Percentiles rank a stretch among this genome's conserved stretches.
phyloP scores from a whole-genome alignment of 192 early-diverging fungal genomes.

The Spinellus fusiger region DNA sequence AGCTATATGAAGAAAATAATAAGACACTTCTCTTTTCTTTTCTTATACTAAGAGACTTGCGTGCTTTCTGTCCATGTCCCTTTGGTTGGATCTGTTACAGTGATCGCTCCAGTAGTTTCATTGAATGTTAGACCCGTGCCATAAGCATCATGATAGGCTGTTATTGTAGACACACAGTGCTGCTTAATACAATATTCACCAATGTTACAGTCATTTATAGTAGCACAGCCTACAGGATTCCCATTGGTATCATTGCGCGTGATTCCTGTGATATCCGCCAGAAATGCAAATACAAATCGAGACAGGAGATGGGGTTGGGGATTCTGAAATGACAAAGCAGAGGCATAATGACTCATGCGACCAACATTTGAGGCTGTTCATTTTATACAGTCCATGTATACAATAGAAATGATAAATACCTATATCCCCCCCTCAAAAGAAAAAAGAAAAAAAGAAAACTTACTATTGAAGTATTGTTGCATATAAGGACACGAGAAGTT shows the following conservation, averaged over 20 bases:
- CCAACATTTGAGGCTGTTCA: conserved; percentile 12
- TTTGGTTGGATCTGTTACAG: conserved; percentile 38
- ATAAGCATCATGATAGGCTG: conserved; percentile 50
- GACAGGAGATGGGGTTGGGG: conserved; percentile 31
- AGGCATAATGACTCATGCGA: conserved; percentile 41
- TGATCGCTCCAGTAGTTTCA: conserved; percentile 21
- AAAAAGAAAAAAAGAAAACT: background rate
- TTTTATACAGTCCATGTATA: background rate
- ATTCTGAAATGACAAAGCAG: conserved; percentile 34
- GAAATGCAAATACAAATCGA: conserved; percentile 42
- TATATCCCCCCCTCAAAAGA: too few species aligned
- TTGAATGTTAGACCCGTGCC: conserved; percentile 40
- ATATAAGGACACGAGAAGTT: conserved; percentile 60
- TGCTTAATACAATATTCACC: conserved; percentile 39
- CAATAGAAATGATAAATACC: background rate
- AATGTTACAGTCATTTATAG: conserved; percentile 16
- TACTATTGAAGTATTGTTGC: conserved; percentile 42
- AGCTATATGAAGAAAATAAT: conserved; percentile 20
- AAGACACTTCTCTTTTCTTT: background rate
- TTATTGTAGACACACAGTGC: conserved; percentile 39
- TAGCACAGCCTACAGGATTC: conserved; percentile 3
- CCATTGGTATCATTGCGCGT: conserved; percentile 1
- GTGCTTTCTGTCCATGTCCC: conserved; percentile 46
- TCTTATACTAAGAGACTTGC: conserved; percentile 33
- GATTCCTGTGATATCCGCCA: conserved; percentile 33